Percentiles rank a stretch among this genome's conserved stretches.
Conservation (phyloP, 2,329 filamentous ascomycete species). For the Emericellopsis atlantica region DNA sequence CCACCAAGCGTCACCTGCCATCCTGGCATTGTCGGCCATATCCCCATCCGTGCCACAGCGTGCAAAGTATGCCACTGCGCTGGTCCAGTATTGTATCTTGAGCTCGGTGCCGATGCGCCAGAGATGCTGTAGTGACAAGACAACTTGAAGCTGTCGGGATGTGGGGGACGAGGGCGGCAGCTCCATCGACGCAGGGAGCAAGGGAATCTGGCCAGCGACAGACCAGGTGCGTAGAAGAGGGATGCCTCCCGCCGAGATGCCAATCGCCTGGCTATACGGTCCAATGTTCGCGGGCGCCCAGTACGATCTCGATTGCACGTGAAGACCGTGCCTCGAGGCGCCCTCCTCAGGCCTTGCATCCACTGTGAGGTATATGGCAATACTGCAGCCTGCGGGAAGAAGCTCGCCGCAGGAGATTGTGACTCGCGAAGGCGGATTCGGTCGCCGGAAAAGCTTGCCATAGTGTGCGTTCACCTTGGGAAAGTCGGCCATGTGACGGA, state of each 20-base stretch:
- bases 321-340: constrained; percentile 46
- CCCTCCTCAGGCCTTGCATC: constrained; percentile 10
- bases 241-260: constrained; percentile 20
- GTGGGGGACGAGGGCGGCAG: constrained; percentile 27
- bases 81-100: constrained; percentile 62
- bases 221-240: constrained; percentile 32
- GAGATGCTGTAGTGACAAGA: constrained; percentile 76
- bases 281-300: constrained; percentile 98
- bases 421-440: constrained; percentile 76
- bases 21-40: constrained; percentile 20
- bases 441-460: constrained; percentile 56
- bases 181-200: constrained; percentile 69
- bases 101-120: constrained; percentile 68
- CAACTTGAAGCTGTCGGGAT: constrained; percentile 43
- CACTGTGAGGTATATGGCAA: constrained; percentile 43
- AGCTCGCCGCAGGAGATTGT: constrained; percentile 65
- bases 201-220: constrained; percentile 83
- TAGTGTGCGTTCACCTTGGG: constrained; percentile 63
- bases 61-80: constrained; percentile 63
- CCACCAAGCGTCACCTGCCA: constrained; percentile 36
- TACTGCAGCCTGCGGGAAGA: constrained; percentile 46
- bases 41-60: constrained; percentile 12
- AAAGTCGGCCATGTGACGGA: constrained; percentile 75
- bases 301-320: constrained; percentile 88
- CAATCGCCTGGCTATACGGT: constrained; percentile 84